Evolutionary conservation across 2,329 filamentous ascomycete species (phyloP).

Genomic region (Thermomyces lanuginosus): DNA sequence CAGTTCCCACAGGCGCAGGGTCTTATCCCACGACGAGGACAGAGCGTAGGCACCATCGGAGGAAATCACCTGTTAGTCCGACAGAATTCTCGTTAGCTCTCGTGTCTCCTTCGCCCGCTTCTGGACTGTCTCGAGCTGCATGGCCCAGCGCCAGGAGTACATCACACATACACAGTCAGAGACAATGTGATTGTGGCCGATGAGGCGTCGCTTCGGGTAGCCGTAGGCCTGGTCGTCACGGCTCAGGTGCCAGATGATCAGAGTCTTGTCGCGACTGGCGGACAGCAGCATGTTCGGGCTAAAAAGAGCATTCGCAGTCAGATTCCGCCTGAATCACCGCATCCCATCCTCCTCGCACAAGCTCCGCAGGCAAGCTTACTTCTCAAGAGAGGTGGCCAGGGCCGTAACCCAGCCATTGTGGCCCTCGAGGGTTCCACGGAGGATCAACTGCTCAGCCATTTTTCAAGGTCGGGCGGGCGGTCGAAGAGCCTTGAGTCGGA

Average conservation of each 20-base stretch:
- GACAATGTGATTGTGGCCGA: slow-evolving; percentile 99
- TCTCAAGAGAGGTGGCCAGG: slow-evolving; percentile 97
- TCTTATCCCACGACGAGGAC: slow-evolving; percentile 99
- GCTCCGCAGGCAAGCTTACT: slow-evolving; percentile 51
- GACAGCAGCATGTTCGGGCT: slow-evolving; percentile 99
- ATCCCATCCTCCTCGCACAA: too few species aligned
- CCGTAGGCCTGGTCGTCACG: slow-evolving; percentile 96
- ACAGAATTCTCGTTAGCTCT: slow-evolving; percentile 13
- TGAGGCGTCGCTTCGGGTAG: slow-evolving; percentile 96
- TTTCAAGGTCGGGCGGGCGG: slow-evolving; percentile 26
- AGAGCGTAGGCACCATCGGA: slow-evolving; percentile 98
- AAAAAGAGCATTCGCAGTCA: slow-evolving; percentile 8
- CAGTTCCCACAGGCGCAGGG: slow-evolving; percentile 97
- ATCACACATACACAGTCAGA: slow-evolving; percentile 85
- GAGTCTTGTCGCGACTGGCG: slow-evolving; percentile 88
- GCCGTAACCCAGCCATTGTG: slow-evolving; percentile 99
- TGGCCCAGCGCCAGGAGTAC: slow-evolving; percentile 7
- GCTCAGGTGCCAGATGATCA: slow-evolving; percentile 99
- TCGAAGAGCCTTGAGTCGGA: slow-evolving; percentile 23
- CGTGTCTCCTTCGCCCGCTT: slow-evolving; percentile 3
- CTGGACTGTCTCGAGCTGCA: slow-evolving; percentile 1
- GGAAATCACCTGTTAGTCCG: slow-evolving; percentile 66
- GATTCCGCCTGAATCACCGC: slow-evolving; percentile 8
- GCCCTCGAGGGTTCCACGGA: slow-evolving; percentile 95
- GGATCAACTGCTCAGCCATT: slow-evolving; percentile 89